A percentile compares a stretch with the other conserved stretches of the same genome.
phyloP scores from a whole-genome alignment of 208 protist species.

The Trypanosoma lewisi region DNA sequence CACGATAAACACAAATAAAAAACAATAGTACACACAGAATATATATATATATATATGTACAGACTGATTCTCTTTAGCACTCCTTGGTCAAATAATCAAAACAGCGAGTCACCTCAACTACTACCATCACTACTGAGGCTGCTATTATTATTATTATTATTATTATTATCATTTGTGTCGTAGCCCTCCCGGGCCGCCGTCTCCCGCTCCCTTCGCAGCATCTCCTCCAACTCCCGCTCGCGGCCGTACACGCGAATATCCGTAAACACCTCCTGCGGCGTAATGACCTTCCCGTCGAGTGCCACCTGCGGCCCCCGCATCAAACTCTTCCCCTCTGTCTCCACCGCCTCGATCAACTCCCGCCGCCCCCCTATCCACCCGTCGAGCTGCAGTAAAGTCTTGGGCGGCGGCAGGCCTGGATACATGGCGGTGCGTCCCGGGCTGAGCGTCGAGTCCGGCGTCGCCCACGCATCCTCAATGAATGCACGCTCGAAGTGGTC shows the following conservation, averaged over 20 bases:
- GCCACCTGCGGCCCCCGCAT: constrained; percentile 43
- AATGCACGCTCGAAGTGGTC: constrained; percentile 69
- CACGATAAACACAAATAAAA: too few relatives aligned
- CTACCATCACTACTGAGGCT: too few relatives aligned
- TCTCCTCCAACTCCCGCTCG: constrained; percentile 36
- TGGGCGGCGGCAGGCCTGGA: constrained; percentile 69
- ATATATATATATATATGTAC: too few relatives aligned
- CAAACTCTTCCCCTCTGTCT: constrained; percentile 71
- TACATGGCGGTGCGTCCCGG: constrained; percentile 74
- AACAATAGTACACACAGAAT: too few relatives aligned
- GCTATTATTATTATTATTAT: too few relatives aligned
- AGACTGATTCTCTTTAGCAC: neutral
- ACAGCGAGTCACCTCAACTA: too few relatives aligned
- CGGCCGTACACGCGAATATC: constrained; percentile 66
- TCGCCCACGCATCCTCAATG: constrained; percentile 76
- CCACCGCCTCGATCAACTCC: constrained; percentile 74
- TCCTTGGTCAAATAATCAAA: too few relatives aligned
- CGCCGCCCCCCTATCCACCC: constrained; percentile 78
- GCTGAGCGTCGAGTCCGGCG: constrained; percentile 57
- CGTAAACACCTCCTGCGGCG: constrained; percentile 56
- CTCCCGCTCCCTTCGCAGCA: constrained; percentile 49
- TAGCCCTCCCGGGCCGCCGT: constrained; percentile 38
- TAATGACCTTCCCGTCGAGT: constrained; percentile 63
- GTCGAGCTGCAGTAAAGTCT: constrained; percentile 62
- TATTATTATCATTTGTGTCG: neutral